These are phyloP conservation scores for Magnolia changhungtana DNA, from an alignment of 164 flowering plant genomes.

Conservation along the genomic window DNA sequence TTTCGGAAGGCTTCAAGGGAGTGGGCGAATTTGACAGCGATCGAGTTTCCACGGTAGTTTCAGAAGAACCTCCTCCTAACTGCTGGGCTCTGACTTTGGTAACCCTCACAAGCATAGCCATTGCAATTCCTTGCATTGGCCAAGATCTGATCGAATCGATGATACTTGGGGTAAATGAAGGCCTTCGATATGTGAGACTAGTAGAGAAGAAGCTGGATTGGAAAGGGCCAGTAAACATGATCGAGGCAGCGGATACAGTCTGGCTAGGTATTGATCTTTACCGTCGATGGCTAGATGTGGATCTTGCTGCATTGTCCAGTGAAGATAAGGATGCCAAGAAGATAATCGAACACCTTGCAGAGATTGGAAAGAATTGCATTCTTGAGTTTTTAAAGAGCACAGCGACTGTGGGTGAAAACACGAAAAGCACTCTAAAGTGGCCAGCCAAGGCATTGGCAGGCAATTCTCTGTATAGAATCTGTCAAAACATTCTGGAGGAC, in stretches of 20 bases:
- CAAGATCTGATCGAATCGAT: conserved; percentile 5
- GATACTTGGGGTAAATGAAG: conserved; percentile 31
- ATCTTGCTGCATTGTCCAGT: conserved; percentile 38
- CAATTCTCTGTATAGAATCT: conserved; percentile 52
- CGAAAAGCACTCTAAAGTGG: conserved; percentile 35
- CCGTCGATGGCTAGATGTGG: conserved; percentile 46
- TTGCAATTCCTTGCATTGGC: conserved; percentile 46
- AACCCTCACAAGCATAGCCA: conserved; percentile 55
- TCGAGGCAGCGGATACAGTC: conserved; percentile 45
- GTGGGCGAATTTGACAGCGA: conserved; percentile 43
- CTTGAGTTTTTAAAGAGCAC: conserved; percentile 16
- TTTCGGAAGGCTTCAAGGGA: conserved; percentile 32
- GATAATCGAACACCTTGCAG: conserved; percentile 33
- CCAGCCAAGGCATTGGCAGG: conserved; percentile 33
- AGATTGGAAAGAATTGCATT: conserved; percentile 27
- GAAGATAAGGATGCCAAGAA: conserved; percentile 32
- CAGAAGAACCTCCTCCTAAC: conserved; percentile 48
- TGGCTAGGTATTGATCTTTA: conserved; percentile 54
- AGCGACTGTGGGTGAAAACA: not conserved
- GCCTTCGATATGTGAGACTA: conserved; percentile 36
- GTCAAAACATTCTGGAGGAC: conserved; percentile 31
- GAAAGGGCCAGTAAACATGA: conserved; percentile 22
- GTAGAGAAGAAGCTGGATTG: conserved; percentile 35
- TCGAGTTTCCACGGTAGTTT: conserved; percentile 30
- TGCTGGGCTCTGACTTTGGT: conserved; percentile 71